Evolutionary conservation across 345 rosid genomes (phyloP).

Genomic region (Citrus sp.): DNA sequence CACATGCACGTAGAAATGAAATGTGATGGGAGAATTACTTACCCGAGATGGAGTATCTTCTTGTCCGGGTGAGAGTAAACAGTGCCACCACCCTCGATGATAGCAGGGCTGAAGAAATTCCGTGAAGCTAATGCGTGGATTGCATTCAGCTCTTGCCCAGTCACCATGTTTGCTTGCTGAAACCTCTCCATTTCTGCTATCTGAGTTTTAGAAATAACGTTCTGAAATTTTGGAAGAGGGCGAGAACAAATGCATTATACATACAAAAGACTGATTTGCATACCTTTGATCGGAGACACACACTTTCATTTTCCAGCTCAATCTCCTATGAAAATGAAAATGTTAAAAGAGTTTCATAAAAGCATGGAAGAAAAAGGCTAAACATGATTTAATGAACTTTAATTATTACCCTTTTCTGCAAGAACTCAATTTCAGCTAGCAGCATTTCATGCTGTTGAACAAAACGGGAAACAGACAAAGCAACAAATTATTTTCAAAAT

Average conservation of each 20-base stretch:
- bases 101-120: conserved; percentile 68
- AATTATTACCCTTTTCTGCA: conserved; percentile 75
- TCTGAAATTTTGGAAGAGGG: neutral
- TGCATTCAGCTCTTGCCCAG: conserved; percentile 63
- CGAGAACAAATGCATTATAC: neutral
- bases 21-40: neutral
- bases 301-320: conserved; percentile 85
- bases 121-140: conserved; percentile 81
- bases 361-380: neutral
- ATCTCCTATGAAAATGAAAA: conserved; percentile 48
- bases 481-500: neutral
- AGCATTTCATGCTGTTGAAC: conserved; percentile 82
- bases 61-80: conserved; percentile 63
- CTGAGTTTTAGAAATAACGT: conserved; percentile 25
- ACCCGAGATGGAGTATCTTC: conserved; percentile 88
- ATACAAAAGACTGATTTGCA: neutral
- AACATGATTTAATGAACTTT: neutral
- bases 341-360: neutral
- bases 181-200: conserved; percentile 85
- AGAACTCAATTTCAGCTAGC: conserved; percentile 86
- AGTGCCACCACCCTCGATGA: conserved; percentile 41
- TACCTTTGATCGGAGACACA: conserved; percentile 79
- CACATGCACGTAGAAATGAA: too few relatives aligned
- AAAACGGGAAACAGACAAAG: neutral
- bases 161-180: conserved; percentile 73